These are phyloP conservation scores for Lecanicillium sp. DNA, from an alignment of 2,329 filamentous ascomycete species.

Conservation along the genomic window DNA sequence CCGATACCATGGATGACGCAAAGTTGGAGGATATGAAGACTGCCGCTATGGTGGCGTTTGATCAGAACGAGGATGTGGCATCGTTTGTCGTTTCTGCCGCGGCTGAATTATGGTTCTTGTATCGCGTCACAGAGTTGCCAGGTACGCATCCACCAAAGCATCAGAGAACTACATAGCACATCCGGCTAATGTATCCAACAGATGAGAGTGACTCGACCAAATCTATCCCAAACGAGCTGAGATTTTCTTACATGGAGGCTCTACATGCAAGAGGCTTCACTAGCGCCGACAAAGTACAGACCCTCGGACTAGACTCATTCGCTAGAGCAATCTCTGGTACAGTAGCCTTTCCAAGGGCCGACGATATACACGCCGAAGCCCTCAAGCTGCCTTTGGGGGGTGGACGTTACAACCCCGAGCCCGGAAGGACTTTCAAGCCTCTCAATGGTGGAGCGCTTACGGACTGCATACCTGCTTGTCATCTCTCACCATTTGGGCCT, in stretches of 20 bases:
- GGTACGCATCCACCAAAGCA: not conserved
- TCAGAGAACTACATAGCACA: not conserved
- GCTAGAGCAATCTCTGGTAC: slow-evolving; percentile 2
- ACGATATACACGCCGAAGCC: not conserved
- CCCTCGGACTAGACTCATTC: not conserved
- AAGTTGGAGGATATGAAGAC: not conserved
- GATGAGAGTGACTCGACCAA: not conserved
- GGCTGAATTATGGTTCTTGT: slow-evolving; percentile 3
- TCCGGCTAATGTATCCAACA: not conserved
- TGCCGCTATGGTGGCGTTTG: not conserved
- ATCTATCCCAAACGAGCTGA: not conserved
- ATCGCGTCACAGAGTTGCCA: slow-evolving; percentile 2
- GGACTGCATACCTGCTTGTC: slow-evolving; percentile 3
- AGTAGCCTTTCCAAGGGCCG: slow-evolving; percentile 1
- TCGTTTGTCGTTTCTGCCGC: slow-evolving; percentile 2
- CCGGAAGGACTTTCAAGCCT: slow-evolving; percentile 1
- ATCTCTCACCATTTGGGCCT: slow-evolving; percentile 5
- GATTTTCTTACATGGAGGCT: slow-evolving; percentile 8
- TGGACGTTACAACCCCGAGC: not conserved
- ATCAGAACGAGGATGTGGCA: not conserved
- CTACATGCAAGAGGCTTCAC: slow-evolving; percentile 5
- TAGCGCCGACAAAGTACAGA: slow-evolving; percentile 1
- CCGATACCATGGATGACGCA: not conserved
- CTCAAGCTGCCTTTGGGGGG: not conserved
- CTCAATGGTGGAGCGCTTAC: slow-evolving; percentile 2